Percentiles rank a stretch among this genome's conserved stretches.
phyloP scores from a whole-genome alignment of 1,284 basidiomycete genomes.

The Termitomyces sp. region DNA sequence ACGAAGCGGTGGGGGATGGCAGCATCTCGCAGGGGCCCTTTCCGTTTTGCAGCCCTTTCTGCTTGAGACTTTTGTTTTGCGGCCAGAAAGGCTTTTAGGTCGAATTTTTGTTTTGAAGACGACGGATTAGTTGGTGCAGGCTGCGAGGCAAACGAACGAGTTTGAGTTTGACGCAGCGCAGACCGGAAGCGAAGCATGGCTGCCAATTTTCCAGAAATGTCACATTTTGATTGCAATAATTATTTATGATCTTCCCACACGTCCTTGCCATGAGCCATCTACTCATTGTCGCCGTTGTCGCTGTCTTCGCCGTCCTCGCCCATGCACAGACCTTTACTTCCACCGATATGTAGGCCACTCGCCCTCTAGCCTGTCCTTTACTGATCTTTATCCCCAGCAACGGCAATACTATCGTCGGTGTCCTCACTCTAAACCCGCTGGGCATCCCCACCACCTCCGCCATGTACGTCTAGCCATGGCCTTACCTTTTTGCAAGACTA shows the following conservation, averaged over 20 bases:
- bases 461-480: slow-evolving; percentile 32
- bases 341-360: slow-evolving; percentile 36
- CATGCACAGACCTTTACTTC: slow-evolving; percentile 45
- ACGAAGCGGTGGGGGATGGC: slow-evolving; percentile 38
- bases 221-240: too few species aligned
- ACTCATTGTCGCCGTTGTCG: slow-evolving; percentile 10
- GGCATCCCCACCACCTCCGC: slow-evolving; percentile 40
- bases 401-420: slow-evolving; percentile 51
- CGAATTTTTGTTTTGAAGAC: neutral
- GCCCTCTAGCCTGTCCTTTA: neutral
- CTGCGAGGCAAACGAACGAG: slow-evolving; percentile 3
- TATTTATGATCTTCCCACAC: slow-evolving; percentile 6
- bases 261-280: slow-evolving; percentile 13
- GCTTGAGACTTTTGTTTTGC: neutral
- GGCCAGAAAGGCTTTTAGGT: neutral
- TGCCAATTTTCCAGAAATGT: neutral
- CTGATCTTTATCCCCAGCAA: slow-evolving; percentile 27
- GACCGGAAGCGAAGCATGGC: slow-evolving; percentile 19
- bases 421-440: slow-evolving; percentile 38
- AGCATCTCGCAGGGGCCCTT: slow-evolving; percentile 21
- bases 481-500: neutral
- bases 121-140: neutral
- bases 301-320: slow-evolving; percentile 24
- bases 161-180: slow-evolving; percentile 15
- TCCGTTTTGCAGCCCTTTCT: slow-evolving; percentile 16